Base-by-base conservation (phyloP, 371 early-diverging fungal species). In the Mortierella sp. region DNA sequence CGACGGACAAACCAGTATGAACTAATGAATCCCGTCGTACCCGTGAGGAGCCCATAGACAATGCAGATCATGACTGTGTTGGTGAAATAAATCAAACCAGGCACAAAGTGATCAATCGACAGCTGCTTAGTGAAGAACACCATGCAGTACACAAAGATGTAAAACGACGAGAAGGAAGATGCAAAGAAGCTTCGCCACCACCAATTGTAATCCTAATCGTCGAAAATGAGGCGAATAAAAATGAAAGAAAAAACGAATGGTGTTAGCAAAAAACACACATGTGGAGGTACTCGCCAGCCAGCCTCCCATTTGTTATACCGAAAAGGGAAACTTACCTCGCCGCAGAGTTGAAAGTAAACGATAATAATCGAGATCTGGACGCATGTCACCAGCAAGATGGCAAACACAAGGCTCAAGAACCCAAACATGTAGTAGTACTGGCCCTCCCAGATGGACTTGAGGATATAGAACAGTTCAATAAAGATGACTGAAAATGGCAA, bases 361-460 rank as follows among this genome's bases (percentile, higher is more conserved):
- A 97, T 92, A 80, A 98, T 88, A 21, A 98, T 91, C 1, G 98
- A 93, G 11, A 97, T 94, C 83, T 96, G 95, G 10, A 95, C 91
- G 73, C 97, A 96, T 0, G 98, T 97, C 70, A 97, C 81, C 31
- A 96, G 84, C 83, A 98, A 88, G 55, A 98, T 95, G 70, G 92
- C 83, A 83, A 96, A 97, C 38, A 97, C 97, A 45, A 97, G 88
- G 73, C 95, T 92, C 48, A 97, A 82, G 84, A 96, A 98, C 60
- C 92, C 97, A 85, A 96, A 96, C 82, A 97, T 95, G 90, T 97
- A 97, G 89, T 97, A 98, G 82, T 97, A 91, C 73, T 95, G 93
- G 78, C 96, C 95, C 88, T 93, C 94, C 97, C 97, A 97, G 68
- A 98, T 95, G n/a, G 94, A 94, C 87, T 95, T 95, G 93, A 98